A percentile compares a stretch with the other conserved stretches of the same genome.
These are phyloP conservation scores for Zalaria obscura DNA, from an alignment of 2,329 filamentous ascomycete genomes.

Conservation along the genomic window DNA sequence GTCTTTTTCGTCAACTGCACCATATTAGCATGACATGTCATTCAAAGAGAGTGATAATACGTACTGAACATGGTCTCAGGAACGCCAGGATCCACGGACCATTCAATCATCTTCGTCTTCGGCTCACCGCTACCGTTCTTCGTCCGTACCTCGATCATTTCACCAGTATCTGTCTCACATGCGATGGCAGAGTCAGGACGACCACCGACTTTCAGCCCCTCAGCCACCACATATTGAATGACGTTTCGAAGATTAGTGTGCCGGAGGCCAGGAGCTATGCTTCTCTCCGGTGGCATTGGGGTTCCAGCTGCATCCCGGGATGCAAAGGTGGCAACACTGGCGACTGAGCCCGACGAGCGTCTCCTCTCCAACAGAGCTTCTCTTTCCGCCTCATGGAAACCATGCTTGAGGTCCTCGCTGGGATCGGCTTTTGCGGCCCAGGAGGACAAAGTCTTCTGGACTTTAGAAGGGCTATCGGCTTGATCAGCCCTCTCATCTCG, in stretches of 20 bases:
- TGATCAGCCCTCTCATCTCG: conserved; percentile 15
- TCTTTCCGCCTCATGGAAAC: conserved; percentile 13
- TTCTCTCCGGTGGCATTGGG: conserved; percentile 13
- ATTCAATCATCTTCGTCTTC: conserved; percentile 33
- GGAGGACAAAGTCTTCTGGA: conserved; percentile 7
- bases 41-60: conserved; percentile 3
- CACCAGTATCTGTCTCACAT: conserved; percentile 30
- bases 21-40: background rate
- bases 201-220: conserved; percentile 37
- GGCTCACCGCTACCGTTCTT: conserved; percentile 28
- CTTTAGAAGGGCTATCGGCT: conserved; percentile 10
- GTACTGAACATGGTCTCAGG: conserved; percentile 37
- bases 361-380: conserved; percentile 1
- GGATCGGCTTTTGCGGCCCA: conserved; percentile 10
- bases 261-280: conserved; percentile 31
- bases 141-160: conserved; percentile 33
- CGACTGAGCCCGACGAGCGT: background rate
- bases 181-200: conserved; percentile 37
- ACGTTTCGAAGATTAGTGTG: conserved; percentile 34
- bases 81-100: conserved; percentile 34
- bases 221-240: conserved; percentile 37
- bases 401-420: conserved; percentile 12
- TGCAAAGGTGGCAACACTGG: background rate
- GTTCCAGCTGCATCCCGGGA: background rate
- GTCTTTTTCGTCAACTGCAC: conserved; percentile 45